Base-by-base conservation (phyloP, 257 asterid species). In the Lycium ferocissimum region DNA sequence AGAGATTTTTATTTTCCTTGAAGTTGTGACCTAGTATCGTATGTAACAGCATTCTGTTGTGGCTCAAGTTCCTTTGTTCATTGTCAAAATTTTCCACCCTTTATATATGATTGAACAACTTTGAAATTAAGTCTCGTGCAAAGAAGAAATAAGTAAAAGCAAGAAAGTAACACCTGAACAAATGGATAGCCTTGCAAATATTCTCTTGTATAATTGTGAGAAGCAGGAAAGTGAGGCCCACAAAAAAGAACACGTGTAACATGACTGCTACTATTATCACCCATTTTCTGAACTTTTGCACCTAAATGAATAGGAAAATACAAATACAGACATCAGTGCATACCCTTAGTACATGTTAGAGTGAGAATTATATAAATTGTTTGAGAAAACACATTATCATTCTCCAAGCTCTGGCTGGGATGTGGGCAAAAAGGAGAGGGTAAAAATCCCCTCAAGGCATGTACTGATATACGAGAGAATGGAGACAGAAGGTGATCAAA, bases 161-260 rank as follows among this genome's bases (percentile, higher is more conserved):
- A 84, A 85, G 57, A 83, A 73, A 73, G 51, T 61, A 65, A 17
- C 69, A 95, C 98, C 97, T 93, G 86, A 22, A 94, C 82, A 88
- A 80, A 93, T 85, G 94, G 88, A 88, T 91, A 82, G 84, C 83
- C 81, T 90, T 91, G 93, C 92, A 94, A 67, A 91, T 94, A 94
- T 89, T 94, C 94, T 83, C 82, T 91, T 56, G 98, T 95, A 85
- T 94, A 95, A 65, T 88, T 88, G 83, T 93, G 97, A 85, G 98
- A 93, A 87, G 94, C 96, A 62, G 97, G 93, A 82, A 92, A 95
- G 70, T 93, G 85, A 9, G 92, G 92, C 82, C 98, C 98, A 67
- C 98, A 95, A 82, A 95, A 95, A 58, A 95, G 97, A 89, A 95
- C 89, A 37, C 94, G 93, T 3, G 97, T 95, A 49, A 86, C 15